Conservation (phyloP, 345 rosid species). For the Gossypium ekmanianum region DNA sequence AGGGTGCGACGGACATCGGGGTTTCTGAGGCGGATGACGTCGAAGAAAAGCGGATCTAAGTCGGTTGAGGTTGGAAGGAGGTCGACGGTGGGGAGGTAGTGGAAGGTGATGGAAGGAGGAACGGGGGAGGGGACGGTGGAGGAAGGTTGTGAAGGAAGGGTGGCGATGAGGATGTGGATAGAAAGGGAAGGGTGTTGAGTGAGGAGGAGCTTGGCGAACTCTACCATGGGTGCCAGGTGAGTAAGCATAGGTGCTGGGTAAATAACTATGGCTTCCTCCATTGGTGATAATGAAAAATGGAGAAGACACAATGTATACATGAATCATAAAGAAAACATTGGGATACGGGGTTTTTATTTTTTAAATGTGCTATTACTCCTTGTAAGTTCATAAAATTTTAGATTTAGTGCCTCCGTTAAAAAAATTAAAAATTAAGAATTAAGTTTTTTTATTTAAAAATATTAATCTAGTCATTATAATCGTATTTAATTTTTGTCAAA, state of each 20-base stretch:
- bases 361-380: too few species aligned
- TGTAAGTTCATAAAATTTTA: too few species aligned
- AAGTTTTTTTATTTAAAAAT: too few species aligned
- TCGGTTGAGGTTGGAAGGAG: not conserved
- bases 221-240: conserved; percentile 31
- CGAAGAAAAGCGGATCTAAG: not conserved
- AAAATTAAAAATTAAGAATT: too few species aligned
- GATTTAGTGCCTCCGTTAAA: too few species aligned
- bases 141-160: not conserved
- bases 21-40: conserved; percentile 20
- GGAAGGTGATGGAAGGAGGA: not conserved
- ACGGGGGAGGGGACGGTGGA: not conserved
- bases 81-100: not conserved
- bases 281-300: not conserved
- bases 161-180: conserved; percentile 6
- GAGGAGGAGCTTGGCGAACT: conserved; percentile 32
- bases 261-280: conserved; percentile 15
- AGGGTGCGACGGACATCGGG: conserved; percentile 15
- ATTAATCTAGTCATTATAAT: too few species aligned
- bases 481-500: too few species aligned
- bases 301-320: too few species aligned
- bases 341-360: too few species aligned
- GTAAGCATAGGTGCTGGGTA: conserved; percentile 24
- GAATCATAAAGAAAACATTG: too few species aligned
- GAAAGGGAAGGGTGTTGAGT: conserved; percentile 17